Evolutionary conservation across 352 stramenopile species (phyloP).

Genomic region (Blastocystis sp.): DNA sequence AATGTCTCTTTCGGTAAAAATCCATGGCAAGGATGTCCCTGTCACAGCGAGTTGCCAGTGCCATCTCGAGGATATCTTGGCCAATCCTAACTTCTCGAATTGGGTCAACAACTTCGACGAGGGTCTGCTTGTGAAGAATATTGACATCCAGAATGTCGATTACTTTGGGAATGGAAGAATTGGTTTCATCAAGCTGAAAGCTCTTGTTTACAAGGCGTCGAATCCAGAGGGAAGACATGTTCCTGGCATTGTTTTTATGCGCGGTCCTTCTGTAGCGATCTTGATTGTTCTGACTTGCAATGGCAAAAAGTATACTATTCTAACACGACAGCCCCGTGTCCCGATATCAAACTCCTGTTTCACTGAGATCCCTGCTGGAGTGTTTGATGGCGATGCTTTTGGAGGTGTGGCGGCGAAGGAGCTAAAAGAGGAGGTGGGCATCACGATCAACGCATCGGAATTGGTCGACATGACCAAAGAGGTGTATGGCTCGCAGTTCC

Average conservation of each 20-base stretch:
- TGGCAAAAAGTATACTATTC: slow-evolving; percentile 57
- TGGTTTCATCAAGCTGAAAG: slow-evolving; percentile 61
- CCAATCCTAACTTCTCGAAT: slow-evolving; percentile 47
- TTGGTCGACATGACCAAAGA: slow-evolving; percentile 56
- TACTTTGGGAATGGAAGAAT: slow-evolving; percentile 53
- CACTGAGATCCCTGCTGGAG: slow-evolving; percentile 53
- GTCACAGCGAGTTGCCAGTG: slow-evolving; percentile 21
- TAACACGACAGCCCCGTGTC: slow-evolving; percentile 26
- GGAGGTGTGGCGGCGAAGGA: slow-evolving; percentile 52
- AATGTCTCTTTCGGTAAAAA: slow-evolving; percentile 40
- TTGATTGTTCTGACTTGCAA: slow-evolving; percentile 43
- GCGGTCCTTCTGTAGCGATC: slow-evolving; percentile 60
- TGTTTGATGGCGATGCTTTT: slow-evolving; percentile 59
- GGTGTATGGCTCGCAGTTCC: slow-evolving; percentile 31
- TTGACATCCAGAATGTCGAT: slow-evolving; percentile 56
- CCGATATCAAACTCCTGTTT: slow-evolving; percentile 40
- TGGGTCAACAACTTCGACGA: slow-evolving; percentile 47
- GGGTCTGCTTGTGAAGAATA: background rate
- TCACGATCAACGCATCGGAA: background rate
- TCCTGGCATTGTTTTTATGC: slow-evolving; percentile 61
- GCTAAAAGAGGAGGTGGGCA: slow-evolving; percentile 54
- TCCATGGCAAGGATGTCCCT: slow-evolving; percentile 13
- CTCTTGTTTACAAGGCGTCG: slow-evolving; percentile 20
- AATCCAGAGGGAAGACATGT: slow-evolving; percentile 32
- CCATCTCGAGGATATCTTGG: background rate